Percentiles rank a stretch among this genome's conserved stretches.
Conservation (phyloP, 1,139 yeast genomes). For the Pichiaceae sp. region DNA sequence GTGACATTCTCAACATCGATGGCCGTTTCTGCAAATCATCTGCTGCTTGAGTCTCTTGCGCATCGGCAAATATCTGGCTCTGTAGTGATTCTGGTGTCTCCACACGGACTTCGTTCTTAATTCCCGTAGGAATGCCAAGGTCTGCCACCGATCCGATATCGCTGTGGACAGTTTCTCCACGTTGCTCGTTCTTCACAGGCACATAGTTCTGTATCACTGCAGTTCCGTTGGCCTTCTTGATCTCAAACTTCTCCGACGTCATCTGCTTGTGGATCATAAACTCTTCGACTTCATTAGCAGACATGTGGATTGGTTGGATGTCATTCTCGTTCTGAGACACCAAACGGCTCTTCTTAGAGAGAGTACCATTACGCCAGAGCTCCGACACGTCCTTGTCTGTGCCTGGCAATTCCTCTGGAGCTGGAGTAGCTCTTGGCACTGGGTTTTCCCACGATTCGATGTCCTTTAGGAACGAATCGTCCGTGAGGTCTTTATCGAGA, state of each 20-base stretch:
- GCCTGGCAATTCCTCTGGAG: background rate
- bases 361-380: constrained; percentile 28
- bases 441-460: background rate
- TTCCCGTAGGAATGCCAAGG: constrained; percentile 10
- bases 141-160: constrained; percentile 16
- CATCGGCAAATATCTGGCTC: background rate
- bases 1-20: background rate
- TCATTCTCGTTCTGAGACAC: constrained; percentile 11
- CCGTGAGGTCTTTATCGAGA: background rate
- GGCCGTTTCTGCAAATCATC: background rate
- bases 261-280: constrained; percentile 19
- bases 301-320: constrained; percentile 8
- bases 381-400: constrained; percentile 22
- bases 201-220: constrained; percentile 8
- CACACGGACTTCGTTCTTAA: background rate
- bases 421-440: background rate
- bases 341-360: constrained; percentile 18
- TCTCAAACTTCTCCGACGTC: constrained; percentile 21
- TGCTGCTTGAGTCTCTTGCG: background rate
- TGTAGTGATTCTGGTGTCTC: background rate
- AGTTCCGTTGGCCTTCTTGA: constrained; percentile 18
- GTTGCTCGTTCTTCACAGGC: constrained; percentile 13
- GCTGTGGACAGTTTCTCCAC: constrained; percentile 8
- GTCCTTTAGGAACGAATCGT: constrained; percentile 1
- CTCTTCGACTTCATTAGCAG: constrained; percentile 21